Conservation (phyloP, 345 rosid genomes). For the Euclidium syriacum region DNA sequence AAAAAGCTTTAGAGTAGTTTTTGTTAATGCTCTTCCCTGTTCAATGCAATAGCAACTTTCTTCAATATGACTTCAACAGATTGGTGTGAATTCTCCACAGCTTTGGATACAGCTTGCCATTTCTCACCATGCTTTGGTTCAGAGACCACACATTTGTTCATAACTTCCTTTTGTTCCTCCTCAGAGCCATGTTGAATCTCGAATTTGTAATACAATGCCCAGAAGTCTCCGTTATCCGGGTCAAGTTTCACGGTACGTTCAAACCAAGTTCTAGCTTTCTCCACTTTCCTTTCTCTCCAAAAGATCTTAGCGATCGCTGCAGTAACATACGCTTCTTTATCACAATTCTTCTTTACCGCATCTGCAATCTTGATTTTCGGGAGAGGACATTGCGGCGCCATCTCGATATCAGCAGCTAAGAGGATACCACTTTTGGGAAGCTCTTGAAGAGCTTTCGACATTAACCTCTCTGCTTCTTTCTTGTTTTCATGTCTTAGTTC, state of each 20-base stretch:
- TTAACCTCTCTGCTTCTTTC: conserved; percentile 73
- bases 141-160: conserved; percentile 61
- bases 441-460: conserved; percentile 94
- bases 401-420: conserved; percentile 85
- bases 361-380: conserved; percentile 65
- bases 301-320: conserved; percentile 81
- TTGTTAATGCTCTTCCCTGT: conserved; percentile 85
- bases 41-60: conserved; percentile 63
- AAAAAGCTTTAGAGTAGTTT: too few relatives aligned
- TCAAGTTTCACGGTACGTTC: conserved; percentile 72
- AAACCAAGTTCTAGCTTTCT: conserved; percentile 83
- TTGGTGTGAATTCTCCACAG: conserved; percentile 91
- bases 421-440: conserved; percentile 84
- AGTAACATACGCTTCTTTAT: conserved; percentile 76
- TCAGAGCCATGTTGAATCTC: conserved; percentile 85
- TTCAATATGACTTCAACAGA: conserved; percentile 71
- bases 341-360: conserved; percentile 77
- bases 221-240: conserved; percentile 82
- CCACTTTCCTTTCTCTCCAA: conserved; percentile 90
- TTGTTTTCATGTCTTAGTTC: conserved; percentile 73
- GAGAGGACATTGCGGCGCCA: conserved; percentile 78
- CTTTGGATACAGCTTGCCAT: conserved; percentile 80
- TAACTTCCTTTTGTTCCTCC: conserved; percentile 70
- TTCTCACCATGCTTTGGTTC: conserved; percentile 91
- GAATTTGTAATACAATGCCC: conserved; percentile 84